Conservation (phyloP, 1,284 basidiomycete species). For the Trichosporon ovoides region DNA sequence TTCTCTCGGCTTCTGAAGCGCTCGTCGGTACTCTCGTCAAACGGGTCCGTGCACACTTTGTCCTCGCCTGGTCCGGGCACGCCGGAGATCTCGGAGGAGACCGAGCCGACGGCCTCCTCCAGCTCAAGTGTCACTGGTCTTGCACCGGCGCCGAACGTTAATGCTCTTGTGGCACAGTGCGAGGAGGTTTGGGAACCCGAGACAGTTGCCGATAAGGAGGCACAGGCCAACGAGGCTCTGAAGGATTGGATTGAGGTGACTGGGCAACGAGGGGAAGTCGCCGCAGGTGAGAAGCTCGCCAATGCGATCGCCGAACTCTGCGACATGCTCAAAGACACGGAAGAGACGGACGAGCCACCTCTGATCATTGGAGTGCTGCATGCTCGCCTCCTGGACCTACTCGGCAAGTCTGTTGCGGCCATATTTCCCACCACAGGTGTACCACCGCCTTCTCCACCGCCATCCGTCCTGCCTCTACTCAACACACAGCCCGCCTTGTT, state of each 20-base stretch:
- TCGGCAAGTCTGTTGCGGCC: conserved; percentile 17
- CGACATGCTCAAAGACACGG: conserved; percentile 9
- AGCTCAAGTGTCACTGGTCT: neutral
- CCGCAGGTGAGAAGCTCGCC: conserved; percentile 15
- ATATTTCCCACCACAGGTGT: conserved; percentile 35
- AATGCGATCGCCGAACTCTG: conserved; percentile 27
- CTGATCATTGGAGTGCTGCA: conserved; percentile 25
- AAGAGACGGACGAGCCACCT: conserved; percentile 25
- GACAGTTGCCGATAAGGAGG: conserved; percentile 31
- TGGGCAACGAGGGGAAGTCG: conserved; percentile 26
- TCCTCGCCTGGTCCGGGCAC: neutral
- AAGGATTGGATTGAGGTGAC: conserved; percentile 33
- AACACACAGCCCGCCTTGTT: conserved; percentile 25
- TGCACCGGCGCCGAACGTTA: neutral
- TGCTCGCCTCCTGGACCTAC: conserved; percentile 21
- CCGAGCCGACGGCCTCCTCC: neutral
- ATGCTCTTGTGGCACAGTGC: conserved; percentile 35
- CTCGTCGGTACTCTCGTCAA: neutral
- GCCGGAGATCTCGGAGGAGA: neutral
- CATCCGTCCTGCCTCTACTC: conserved; percentile 33
- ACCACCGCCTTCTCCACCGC: conserved; percentile 29
- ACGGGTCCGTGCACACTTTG: neutral
- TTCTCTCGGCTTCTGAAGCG: neutral
- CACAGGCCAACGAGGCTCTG: conserved; percentile 32
- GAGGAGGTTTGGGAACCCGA: conserved; percentile 43